Evolutionary conservation across 2,329 filamentous ascomycete species (phyloP).

Genomic region (Gnomoniopsis smithogilvyi): DNA sequence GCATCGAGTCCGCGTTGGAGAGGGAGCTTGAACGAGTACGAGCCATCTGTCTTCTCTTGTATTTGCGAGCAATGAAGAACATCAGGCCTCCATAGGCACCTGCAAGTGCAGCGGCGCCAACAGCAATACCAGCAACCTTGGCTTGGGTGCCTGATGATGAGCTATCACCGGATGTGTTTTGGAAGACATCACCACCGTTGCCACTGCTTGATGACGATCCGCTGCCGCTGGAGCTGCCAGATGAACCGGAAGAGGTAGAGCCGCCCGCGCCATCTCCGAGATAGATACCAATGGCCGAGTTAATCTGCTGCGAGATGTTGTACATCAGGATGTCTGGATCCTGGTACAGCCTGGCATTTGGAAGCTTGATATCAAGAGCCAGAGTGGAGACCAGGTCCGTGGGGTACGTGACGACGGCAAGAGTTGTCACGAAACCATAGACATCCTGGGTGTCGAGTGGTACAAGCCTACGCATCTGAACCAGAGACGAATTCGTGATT

Average conservation of each 20-base stretch:
- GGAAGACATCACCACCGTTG: slow-evolving; percentile 30
- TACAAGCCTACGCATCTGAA: slow-evolving; percentile 68
- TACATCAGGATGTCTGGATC: slow-evolving; percentile 60
- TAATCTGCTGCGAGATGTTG: slow-evolving; percentile 76
- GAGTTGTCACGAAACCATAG: slow-evolving; percentile 74
- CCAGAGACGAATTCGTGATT: slow-evolving; percentile 47
- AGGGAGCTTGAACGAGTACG: slow-evolving; percentile 78
- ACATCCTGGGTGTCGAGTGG: slow-evolving; percentile 70
- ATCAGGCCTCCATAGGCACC: slow-evolving; percentile 90
- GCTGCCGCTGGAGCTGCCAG: slow-evolving; percentile 35
- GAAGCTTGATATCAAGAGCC: slow-evolving; percentile 51
- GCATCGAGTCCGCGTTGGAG: slow-evolving; percentile 54
- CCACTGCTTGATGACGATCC: slow-evolving; percentile 31
- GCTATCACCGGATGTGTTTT: slow-evolving; percentile 30
- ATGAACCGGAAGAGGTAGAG: slow-evolving; percentile 24
- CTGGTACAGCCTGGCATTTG: slow-evolving; percentile 71
- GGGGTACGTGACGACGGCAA: slow-evolving; percentile 61
- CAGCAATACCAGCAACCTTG: slow-evolving; percentile 67
- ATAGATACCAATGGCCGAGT: slow-evolving; percentile 72
- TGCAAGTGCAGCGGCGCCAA: slow-evolving; percentile 74
- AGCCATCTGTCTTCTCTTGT: slow-evolving; percentile 78
- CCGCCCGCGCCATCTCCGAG: slow-evolving; percentile 41
- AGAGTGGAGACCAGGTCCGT: slow-evolving; percentile 15
- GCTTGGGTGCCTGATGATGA: slow-evolving; percentile 57
- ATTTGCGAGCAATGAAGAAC: slow-evolving; percentile 87